Evolutionary conservation across 1,284 basidiomycete genomes (phyloP).

Genomic region (Irpex sp.): DNA sequence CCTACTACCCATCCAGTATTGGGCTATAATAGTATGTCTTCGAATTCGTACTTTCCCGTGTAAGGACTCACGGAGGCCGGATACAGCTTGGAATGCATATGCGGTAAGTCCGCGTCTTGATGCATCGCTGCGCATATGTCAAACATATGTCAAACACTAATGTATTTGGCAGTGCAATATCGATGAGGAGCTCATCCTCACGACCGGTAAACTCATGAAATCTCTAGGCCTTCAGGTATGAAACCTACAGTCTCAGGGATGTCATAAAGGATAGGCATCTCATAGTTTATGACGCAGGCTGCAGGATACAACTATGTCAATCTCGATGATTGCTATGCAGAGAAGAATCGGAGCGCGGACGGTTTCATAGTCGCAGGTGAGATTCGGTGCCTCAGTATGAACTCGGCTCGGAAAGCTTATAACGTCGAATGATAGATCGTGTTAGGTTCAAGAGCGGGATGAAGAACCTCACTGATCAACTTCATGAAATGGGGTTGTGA

Average conservation of each 20-base stretch:
- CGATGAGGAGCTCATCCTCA: constrained; percentile 31
- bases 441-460: neutral
- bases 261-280: neutral
- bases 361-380: neutral
- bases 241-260: neutral
- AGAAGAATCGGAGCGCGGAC: neutral
- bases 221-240: constrained; percentile 30
- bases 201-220: constrained; percentile 32
- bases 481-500: neutral
- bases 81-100: neutral
- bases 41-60: neutral
- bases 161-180: constrained; percentile 33
- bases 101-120: neutral
- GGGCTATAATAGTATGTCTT: constrained; percentile 31
- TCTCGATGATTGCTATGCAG: neutral
- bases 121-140: neutral
- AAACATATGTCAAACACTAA: constrained; percentile 8
- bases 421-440: neutral
- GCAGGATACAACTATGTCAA: constrained; percentile 28
- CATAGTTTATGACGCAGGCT: constrained; percentile 18
- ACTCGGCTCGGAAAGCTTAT: neutral
- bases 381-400: neutral
- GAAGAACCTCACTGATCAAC: neutral
- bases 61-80: neutral
- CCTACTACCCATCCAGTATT: constrained; percentile 17